A percentile compares a stretch with the other conserved stretches of the same genome.
phyloP scores from a whole-genome alignment of 2,329 filamentous ascomycete genomes.

The Coniochaeta pulveracea region DNA sequence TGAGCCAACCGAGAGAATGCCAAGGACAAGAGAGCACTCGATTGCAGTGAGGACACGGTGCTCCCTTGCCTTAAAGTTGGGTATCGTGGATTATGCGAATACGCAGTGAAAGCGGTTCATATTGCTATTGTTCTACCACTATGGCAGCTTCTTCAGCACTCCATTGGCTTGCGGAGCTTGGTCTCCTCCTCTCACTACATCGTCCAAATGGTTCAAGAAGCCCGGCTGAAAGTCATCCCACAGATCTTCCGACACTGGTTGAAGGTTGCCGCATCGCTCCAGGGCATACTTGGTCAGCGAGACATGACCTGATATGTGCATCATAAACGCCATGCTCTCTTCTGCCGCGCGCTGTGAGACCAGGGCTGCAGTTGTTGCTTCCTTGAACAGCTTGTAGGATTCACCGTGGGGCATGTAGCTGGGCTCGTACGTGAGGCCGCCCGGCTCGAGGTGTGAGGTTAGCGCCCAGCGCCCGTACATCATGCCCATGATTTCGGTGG shows the following conservation, averaged over 20 bases:
- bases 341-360: slow-evolving; percentile 4
- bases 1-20: too few species aligned
- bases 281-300: slow-evolving; percentile 1
- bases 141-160: background rate
- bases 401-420: slow-evolving; percentile 23
- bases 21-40: background rate
- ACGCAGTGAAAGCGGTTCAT: background rate
- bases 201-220: background rate
- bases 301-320: slow-evolving; percentile 8
- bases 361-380: slow-evolving; percentile 7
- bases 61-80: background rate
- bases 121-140: background rate
- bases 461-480: slow-evolving; percentile 24
- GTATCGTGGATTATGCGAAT: background rate
- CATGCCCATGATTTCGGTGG: slow-evolving; percentile 45
- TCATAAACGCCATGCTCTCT: slow-evolving; percentile 9
- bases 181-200: too few species aligned
- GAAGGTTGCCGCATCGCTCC: background rate
- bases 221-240: background rate
- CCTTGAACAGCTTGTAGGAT: slow-evolving; percentile 5
- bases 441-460: slow-evolving; percentile 15
- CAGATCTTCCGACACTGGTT: background rate
- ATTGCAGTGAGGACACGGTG: background rate
- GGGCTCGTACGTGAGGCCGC: slow-evolving; percentile 20
- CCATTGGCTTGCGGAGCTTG: background rate